A percentile compares a stretch with the other conserved stretches of the same genome.
Evolutionary conservation across 768 basidiomycete genomes (phyloP).

Genomic region (Hygrocybe punicea): DNA sequence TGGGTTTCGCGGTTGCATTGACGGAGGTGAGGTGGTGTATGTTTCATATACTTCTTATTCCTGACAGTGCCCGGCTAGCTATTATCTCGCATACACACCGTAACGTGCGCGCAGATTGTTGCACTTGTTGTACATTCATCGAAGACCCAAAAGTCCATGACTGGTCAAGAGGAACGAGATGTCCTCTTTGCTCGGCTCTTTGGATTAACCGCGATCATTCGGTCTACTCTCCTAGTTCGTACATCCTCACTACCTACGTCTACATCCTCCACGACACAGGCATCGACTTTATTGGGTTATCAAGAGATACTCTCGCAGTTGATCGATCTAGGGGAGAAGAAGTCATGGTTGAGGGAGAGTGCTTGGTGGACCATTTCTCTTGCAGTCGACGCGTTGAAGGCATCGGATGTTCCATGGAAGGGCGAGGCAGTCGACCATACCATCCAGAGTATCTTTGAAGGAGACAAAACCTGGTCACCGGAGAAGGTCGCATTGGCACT

Average conservation of each 20-base stretch:
- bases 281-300: conserved; percentile 60
- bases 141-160: conserved; percentile 70
- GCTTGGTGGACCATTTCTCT: conserved; percentile 80
- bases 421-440: conserved; percentile 53
- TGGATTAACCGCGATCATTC: conserved; percentile 79
- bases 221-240: conserved; percentile 77
- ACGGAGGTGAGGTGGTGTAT: conserved; percentile 66
- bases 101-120: conserved; percentile 74
- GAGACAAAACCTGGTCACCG: conserved; percentile 67
- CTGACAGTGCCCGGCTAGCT: conserved; percentile 49
- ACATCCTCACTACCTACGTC: conserved; percentile 51
- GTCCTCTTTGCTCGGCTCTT: conserved; percentile 89
- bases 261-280: conserved; percentile 49
- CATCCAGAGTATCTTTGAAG: conserved; percentile 51
- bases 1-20: conserved; percentile 94
- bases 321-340: conserved; percentile 69
- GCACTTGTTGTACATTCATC: conserved; percentile 71
- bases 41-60: conserved; percentile 8
- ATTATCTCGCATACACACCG: conserved; percentile 69
- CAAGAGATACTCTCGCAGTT: conserved; percentile 57
- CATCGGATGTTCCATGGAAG: conserved; percentile 68
- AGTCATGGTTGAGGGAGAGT: conserved; percentile 88
- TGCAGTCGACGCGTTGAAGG: conserved; percentile 57
- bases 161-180: conserved; percentile 91
- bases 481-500: conserved; percentile 84